phyloP scores from a whole-genome alignment of 192 early-diverging fungal genomes.

The Mortierella hygrophila region DNA sequence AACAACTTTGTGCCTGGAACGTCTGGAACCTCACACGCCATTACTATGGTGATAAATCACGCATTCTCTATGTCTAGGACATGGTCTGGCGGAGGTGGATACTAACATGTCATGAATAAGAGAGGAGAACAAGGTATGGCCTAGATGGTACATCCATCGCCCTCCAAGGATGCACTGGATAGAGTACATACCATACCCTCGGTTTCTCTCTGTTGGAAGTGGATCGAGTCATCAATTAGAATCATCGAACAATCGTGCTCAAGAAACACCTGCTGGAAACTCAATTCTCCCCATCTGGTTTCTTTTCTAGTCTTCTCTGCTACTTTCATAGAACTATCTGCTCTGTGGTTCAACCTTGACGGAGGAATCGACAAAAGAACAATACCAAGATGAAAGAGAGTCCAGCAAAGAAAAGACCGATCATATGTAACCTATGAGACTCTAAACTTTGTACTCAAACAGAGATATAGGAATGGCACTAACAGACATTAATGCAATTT shows the following conservation, averaged over 20 bases:
- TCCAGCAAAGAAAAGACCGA: neutral
- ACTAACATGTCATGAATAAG: too few relatives aligned
- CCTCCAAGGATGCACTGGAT: too few relatives aligned
- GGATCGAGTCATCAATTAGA: neutral
- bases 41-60: too few relatives aligned
- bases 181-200: neutral
- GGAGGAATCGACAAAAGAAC: neutral
- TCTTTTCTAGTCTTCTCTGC: neutral
- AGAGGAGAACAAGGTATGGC: too few relatives aligned
- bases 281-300: neutral
- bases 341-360: neutral
- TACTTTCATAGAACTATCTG: neutral
- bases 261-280: neutral
- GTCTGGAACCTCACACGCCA: neutral
- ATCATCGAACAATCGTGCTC: neutral
- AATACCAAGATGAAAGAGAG: neutral
- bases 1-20: neutral
- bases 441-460: neutral
- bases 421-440: neutral
- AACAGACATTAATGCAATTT: neutral
- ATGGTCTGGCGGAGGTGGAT: too few relatives aligned
- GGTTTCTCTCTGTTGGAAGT: neutral
- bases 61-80: too few relatives aligned
- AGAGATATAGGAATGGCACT: neutral
- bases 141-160: too few relatives aligned